Conservation (phyloP, 1,284 basidiomycete species). For the Cryptococcus wingfieldii region DNA sequence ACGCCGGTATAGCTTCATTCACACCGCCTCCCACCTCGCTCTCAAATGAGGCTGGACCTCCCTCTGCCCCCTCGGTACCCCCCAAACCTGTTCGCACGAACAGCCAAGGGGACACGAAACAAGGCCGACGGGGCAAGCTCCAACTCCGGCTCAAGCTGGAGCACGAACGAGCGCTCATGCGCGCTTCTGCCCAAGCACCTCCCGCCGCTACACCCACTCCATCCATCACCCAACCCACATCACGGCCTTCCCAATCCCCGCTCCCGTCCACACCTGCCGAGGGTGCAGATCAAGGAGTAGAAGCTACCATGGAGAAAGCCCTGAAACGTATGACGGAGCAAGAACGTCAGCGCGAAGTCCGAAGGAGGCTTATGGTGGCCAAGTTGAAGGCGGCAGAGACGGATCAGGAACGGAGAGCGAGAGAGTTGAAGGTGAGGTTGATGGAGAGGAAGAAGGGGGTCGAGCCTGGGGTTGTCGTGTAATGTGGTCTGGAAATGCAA, state of each 20-base stretch:
- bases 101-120: not conserved
- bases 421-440: constrained; percentile 27
- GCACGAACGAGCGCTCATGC: constrained; percentile 14
- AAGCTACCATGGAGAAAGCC: constrained; percentile 15
- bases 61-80: not conserved
- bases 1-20: not conserved
- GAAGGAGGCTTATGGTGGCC: constrained; percentile 28
- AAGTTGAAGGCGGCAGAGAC: constrained; percentile 32
- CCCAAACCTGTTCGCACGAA: not conserved
- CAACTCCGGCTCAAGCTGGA: constrained; percentile 26
- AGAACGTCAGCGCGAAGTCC: constrained; percentile 25
- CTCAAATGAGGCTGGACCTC: not conserved
- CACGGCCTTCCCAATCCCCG: not conserved
- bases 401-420: constrained; percentile 23
- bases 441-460: constrained; percentile 19
- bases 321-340: constrained; percentile 18
- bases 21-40: no score
- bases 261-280: constrained; percentile 15
- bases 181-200: not conserved
- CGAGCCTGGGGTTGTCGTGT: no score
- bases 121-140: constrained; percentile 18
- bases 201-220: not conserved
- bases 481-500: no score
- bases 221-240: not conserved
- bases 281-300: not conserved